These are phyloP conservation scores for Suillus decipiens DNA, from an alignment of 768 basidiomycete genomes.

Conservation along the genomic window DNA sequence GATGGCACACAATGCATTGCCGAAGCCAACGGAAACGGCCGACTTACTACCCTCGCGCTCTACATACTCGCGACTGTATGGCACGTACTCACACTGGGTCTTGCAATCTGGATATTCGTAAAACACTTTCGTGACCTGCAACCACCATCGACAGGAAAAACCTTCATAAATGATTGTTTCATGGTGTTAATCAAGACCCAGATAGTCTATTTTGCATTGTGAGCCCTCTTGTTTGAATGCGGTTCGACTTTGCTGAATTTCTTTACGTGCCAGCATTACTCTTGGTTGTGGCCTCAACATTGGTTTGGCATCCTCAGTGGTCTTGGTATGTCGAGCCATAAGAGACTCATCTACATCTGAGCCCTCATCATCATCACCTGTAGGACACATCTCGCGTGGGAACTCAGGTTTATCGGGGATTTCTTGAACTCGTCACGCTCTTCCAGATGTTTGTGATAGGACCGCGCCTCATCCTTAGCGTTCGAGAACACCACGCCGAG, in stretches of 20 bases:
- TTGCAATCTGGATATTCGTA: neutral
- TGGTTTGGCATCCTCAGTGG: neutral
- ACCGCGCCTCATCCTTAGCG: neutral
- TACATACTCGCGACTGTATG: neutral
- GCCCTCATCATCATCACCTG: neutral
- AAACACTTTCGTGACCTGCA: neutral
- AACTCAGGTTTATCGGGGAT: neutral
- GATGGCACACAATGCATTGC: neutral
- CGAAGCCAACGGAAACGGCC: neutral
- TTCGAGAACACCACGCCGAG: neutral
- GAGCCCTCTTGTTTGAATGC: neutral
- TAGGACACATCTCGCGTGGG: neutral
- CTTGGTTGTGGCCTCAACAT: neutral
- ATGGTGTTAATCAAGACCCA: neutral
- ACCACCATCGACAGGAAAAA: neutral
- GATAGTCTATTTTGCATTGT: neutral
- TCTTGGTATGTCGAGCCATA: neutral
- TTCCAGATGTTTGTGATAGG: slow-evolving; percentile 2
- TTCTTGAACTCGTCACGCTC: neutral
- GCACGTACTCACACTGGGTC: neutral
- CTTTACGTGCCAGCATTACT: neutral
- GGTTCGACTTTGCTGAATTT: neutral
- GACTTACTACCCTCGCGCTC: neutral
- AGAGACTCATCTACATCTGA: neutral
- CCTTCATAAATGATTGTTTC: neutral